Evolutionary conservation across 805 yeast species (phyloP).

Genomic region (Candida boleticola): DNA sequence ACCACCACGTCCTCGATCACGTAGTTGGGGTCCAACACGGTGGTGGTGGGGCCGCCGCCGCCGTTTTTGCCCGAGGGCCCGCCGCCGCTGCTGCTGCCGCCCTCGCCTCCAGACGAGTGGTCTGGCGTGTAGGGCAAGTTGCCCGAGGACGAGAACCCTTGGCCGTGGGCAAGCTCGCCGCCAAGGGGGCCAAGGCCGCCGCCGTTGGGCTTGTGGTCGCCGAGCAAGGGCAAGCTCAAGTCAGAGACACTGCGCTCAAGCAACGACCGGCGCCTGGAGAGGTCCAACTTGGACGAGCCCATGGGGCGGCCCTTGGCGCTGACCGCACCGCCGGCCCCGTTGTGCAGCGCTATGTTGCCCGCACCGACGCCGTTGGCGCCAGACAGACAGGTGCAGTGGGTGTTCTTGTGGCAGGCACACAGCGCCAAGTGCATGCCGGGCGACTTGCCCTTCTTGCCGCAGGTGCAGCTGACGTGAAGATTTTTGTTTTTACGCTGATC

Average conservation of each 20-base stretch:
- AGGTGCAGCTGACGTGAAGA: conserved; percentile 67
- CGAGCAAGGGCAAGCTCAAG: conserved; percentile 2
- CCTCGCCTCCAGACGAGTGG: background rate
- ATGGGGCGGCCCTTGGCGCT: conserved; percentile 1
- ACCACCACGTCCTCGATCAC: conserved; percentile 29
- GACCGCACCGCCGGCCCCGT: background rate
- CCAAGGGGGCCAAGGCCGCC: background rate
- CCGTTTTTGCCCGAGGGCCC: conserved; percentile 1
- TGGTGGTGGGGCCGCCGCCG: conserved; percentile 1
- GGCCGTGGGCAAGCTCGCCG: background rate
- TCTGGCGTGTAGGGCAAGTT: conserved; percentile 2
- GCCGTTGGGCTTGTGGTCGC: background rate
- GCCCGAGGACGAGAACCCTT: background rate
- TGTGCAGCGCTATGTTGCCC: background rate
- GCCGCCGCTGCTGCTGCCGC: background rate
- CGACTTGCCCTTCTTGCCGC: conserved; percentile 54
- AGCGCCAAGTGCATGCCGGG: conserved; percentile 35
- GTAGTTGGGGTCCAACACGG: conserved; percentile 12
- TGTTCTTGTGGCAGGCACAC: conserved; percentile 37
- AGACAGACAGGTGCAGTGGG: conserved; percentile 41
- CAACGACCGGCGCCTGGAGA: conserved; percentile 3
- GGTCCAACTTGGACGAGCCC: conserved; percentile 4
- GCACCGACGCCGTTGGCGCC: conserved; percentile 3
- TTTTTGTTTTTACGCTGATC: conserved; percentile 67
- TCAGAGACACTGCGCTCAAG: conserved; percentile 4